A percentile compares a stretch with the other conserved stretches of the same genome.
Conservation (phyloP, 345 rosid species). For the Eucalyptus victrix region DNA sequence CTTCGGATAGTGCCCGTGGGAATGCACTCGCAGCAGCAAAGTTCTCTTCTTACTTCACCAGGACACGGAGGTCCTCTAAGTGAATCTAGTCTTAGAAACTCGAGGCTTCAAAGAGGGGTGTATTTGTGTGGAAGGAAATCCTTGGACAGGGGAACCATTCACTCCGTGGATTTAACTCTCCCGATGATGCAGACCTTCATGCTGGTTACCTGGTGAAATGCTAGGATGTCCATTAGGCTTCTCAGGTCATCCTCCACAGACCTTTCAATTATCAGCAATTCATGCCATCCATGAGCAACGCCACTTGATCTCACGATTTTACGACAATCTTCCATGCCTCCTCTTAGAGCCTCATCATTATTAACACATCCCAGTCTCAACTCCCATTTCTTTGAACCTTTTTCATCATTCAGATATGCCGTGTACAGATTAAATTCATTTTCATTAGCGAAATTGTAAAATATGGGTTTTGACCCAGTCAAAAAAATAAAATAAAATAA, state of each 20-base stretch:
- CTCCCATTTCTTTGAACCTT: background rate
- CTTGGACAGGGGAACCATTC: background rate
- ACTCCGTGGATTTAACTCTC: background rate
- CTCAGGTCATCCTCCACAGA: background rate
- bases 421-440: background rate
- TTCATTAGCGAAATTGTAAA: background rate
- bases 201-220: background rate
- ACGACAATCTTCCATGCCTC: background rate
- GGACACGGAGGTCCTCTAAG: background rate
- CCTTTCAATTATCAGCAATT: background rate
- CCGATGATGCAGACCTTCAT: background rate
- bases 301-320: rapidly evolving
- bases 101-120: background rate
- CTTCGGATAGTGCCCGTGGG: background rate
- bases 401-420: background rate
- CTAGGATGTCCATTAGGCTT: background rate
- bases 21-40: background rate
- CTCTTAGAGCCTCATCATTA: background rate
- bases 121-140: background rate
- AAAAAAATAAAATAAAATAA: no score
- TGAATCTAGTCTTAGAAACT: background rate
- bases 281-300: background rate
- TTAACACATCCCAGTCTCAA: background rate
- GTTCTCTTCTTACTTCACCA: background rate
- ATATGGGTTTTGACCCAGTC: no score